Evolutionary conservation across 108 stramenopile genomes (phyloP), one percentile per base, ranked within the genome.

Genomic region (Conticribra weissflogii): DNA sequence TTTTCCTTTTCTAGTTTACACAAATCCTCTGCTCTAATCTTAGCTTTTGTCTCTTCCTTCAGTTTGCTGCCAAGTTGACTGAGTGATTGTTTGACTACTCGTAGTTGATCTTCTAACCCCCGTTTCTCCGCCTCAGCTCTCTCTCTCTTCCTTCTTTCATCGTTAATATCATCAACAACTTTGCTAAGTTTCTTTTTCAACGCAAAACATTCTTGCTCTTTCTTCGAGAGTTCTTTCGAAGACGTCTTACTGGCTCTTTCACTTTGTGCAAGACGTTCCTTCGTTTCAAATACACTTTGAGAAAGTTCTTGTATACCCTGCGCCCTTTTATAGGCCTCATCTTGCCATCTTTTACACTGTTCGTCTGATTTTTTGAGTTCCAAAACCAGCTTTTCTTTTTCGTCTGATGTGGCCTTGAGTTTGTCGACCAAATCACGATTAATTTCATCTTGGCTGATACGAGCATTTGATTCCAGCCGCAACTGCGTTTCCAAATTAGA

Each of bases 231-330:
- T 50, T 86, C 90, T 59, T 95, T 91, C 70, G 87, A 85, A 17
- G 88, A 82, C 75, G 89, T 91, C 54, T 83, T 91, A 53, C 93
- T 95, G 16, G 89, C 90, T 3, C 93, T 78, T 55, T 95, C 93
- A 12, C 91, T 86, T 12, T 93, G 84, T 77, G 91, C 93, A 2
- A 95, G 83, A 15, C 94, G 59, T 76, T 95, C 94, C 41, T 93
- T 72, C 17, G 93, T 70, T 74, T 93, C 89, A 63, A 95, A 95
- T 9, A 95, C 91, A 68, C 90, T 93, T 55, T 95, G 90, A 31
- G 94, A 89, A 89, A 91, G 93, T 61, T 95, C 89, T 4, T 90
- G 81, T 15, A 95, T 72, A 58, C 93, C 86, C 51, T 93, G 90
- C 18, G 85, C 88, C 34, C 72, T 82, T 52, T 91, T 92, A 18